Evolutionary conservation across 2,329 filamentous ascomycete genomes (phyloP).

Genomic region (Mycosphaerella arachidis): DNA sequence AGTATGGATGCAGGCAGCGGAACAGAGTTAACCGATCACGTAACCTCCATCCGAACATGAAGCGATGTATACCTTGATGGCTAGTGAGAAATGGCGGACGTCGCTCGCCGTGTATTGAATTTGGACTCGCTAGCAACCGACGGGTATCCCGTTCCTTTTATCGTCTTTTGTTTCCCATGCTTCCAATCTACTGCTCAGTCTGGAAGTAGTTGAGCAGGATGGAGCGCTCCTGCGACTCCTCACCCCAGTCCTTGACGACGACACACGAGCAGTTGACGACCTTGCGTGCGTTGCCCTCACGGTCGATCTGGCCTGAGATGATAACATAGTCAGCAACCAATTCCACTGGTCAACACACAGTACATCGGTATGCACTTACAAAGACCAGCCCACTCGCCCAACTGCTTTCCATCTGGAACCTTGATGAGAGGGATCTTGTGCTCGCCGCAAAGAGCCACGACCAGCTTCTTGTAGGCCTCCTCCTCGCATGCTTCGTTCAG

Average conservation of each 20-base stretch:
- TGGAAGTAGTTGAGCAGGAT: constrained; percentile 99
- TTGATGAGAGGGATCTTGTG: constrained; percentile 99
- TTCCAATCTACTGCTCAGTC: constrained; percentile 57
- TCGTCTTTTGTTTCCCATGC: neutral
- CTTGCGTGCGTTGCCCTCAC: constrained; percentile 99
- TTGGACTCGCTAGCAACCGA: neutral
- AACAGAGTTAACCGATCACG: neutral
- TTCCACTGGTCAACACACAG: neutral
- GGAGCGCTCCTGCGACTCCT: constrained; percentile 97
- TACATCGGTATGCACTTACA: constrained; percentile 62
- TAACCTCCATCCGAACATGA: neutral
- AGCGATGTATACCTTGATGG: neutral
- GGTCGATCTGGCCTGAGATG: constrained; percentile 82
- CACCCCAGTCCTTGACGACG: constrained; percentile 99
- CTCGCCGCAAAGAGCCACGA: constrained; percentile 96
- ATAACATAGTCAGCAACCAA: constrained; percentile 10
- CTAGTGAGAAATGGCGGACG: neutral
- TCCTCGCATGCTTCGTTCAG: constrained; percentile 99
- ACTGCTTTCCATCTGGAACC: constrained; percentile 98
- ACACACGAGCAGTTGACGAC: constrained; percentile 99
- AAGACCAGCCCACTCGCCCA: constrained; percentile 99
- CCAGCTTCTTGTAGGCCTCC: constrained; percentile 99
- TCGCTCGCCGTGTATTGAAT: neutral
- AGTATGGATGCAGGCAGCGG: neutral
- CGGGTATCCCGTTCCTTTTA: neutral